Conservation (phyloP, 1,284 basidiomycete species). For the Pseudozyma pruni region DNA sequence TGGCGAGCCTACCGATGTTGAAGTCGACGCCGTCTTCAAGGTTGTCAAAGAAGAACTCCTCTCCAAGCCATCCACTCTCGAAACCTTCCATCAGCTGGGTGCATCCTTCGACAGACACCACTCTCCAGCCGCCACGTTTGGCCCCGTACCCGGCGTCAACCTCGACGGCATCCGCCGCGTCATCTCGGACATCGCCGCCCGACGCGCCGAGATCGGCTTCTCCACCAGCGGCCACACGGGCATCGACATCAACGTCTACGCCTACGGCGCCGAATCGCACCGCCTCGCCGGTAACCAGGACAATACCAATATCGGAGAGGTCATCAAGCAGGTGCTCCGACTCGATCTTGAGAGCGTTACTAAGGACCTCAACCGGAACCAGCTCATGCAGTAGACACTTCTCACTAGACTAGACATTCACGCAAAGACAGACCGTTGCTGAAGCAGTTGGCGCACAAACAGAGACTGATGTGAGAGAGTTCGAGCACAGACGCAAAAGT, state of each 20-base stretch:
- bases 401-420: background rate
- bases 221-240: conserved; percentile 69
- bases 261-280: conserved; percentile 56
- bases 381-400: background rate
- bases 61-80: background rate
- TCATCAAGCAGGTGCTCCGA: conserved; percentile 50
- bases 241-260: conserved; percentile 69
- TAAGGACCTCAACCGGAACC: conserved; percentile 23
- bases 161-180: conserved; percentile 38
- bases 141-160: conserved; percentile 37
- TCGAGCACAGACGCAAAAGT: background rate
- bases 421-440: too few species aligned
- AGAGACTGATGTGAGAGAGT: too few species aligned
- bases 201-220: conserved; percentile 69
- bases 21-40: conserved; percentile 58
- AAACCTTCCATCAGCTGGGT: background rate
- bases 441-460: too few species aligned
- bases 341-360: conserved; percentile 59
- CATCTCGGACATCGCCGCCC: conserved; percentile 47
- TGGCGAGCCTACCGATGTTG: conserved; percentile 44
- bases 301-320: conserved; percentile 66
- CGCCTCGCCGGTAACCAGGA: conserved; percentile 67
- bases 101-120: too few species aligned
- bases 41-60: conserved; percentile 34
- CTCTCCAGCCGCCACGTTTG: too few species aligned